Base-by-base conservation (phyloP, 768 basidiomycete genomes). In the Suillus lakei region DNA sequence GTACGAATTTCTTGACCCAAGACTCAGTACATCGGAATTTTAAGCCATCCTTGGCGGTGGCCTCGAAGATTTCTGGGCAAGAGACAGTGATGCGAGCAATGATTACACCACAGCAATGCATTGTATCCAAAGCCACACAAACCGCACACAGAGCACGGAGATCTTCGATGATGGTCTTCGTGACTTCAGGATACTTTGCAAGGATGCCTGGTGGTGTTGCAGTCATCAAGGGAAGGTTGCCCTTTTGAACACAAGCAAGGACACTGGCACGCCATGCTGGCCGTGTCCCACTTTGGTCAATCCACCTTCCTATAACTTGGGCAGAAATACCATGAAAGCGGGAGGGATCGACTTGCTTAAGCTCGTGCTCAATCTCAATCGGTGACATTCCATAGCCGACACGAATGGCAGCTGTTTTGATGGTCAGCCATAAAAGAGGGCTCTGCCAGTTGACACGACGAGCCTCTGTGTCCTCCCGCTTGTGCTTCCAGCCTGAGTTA, bases 321-420 rank as follows among this genome's bases (percentile, higher is more conserved):
- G 55, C 32, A 15, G 4, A 5, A 4, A 56, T 56, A 4, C 10
- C 3, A 7, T 1, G 4, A 56, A 56, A 56, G 21, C 18, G 21
- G 5, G 9, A 15, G 32, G 55, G 55, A 8, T 56, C 38, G 5
- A 56, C 4, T 32, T 15, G 28, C 6, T 56, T 56, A 5, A 56
- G 55, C 55, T 56, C 28, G 16, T 6, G 5, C 28, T 56, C 28
- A 32, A 56, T 56, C 10, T 9, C 5, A 0, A 32, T 6, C 7
- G 55, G 55, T 15, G 28, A 56, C 55, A 56, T 56, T 3, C 15
- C 28, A 56, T 32, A 56, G 32, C 55, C 55, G 7, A 56, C 55
- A 56, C 5, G 4, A 5, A 38, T 9, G 5, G 55, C 55, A 21
- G 55, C 28, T 3, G 2, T 32, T 23, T 32, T 9, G 4, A 56